Percentiles rank a stretch among this genome's conserved stretches.
These are phyloP conservation scores for Paramecium biaurelia DNA, from an alignment of 73 alveolate species.

Conservation along the genomic window DNA sequence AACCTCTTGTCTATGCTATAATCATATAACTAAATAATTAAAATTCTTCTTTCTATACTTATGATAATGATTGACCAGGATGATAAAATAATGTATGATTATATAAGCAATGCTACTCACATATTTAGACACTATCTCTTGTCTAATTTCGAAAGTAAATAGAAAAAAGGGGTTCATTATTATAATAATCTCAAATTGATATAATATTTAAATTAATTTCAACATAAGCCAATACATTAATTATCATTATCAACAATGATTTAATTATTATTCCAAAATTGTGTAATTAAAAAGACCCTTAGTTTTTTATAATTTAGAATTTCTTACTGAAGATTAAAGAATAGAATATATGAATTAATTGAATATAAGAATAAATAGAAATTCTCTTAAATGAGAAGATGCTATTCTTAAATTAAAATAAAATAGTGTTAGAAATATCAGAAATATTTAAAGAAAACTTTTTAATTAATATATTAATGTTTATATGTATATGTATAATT, in stretches of 20 bases:
- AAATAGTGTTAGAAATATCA: too few species aligned
- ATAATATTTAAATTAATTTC: neutral
- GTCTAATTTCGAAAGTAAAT: neutral
- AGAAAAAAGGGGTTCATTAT: neutral
- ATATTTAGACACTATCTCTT: neutral
- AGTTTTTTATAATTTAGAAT: too few species aligned
- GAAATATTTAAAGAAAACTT: too few species aligned
- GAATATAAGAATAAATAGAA: too few species aligned
- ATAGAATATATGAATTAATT: too few species aligned
- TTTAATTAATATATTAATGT: too few species aligned
- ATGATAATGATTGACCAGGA: neutral
- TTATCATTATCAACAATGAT: neutral
- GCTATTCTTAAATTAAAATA: too few species aligned
- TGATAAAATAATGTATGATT: neutral
- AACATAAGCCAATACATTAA: neutral
- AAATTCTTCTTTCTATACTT: neutral
- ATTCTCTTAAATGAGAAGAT: too few species aligned
- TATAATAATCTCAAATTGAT: neutral
- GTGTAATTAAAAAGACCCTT: neutral
- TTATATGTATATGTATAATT: too few species aligned
- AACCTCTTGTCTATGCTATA: neutral
- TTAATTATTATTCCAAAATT: neutral
- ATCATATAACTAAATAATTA: neutral
- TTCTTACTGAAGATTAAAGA: neutral
- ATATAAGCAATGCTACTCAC: neutral